phyloP scores from a whole-genome alignment of 1,139 yeast species.

The Protomyces gravidus region DNA sequence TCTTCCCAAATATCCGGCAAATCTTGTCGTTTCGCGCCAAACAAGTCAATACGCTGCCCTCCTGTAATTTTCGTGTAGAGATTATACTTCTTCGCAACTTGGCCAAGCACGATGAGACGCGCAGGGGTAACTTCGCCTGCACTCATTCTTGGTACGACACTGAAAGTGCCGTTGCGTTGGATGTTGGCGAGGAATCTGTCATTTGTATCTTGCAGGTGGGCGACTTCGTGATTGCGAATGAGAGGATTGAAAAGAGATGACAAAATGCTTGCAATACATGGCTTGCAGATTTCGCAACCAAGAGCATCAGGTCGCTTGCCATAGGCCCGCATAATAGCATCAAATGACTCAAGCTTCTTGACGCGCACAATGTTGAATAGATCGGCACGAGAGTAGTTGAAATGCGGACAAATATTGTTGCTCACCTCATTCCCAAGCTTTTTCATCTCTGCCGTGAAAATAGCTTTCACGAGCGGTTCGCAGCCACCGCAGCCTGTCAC shows the following conservation, averaged over 20 bases:
- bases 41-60: conserved; percentile 42
- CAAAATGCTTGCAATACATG: conserved; percentile 41
- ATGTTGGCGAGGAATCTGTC: conserved; percentile 42
- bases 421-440: conserved; percentile 40
- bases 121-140: conserved; percentile 43
- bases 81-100: conserved; percentile 40
- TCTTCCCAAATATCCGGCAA: conserved; percentile 41
- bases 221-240: conserved; percentile 38
- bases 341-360: conserved; percentile 38
- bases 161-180: conserved; percentile 42
- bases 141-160: conserved; percentile 42
- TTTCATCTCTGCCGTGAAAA: conserved; percentile 41
- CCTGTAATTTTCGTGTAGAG: conserved; percentile 43
- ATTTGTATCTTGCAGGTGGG: conserved; percentile 42
- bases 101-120: conserved; percentile 40
- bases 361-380: conserved; percentile 41
- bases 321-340: conserved; percentile 38
- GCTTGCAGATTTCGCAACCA: conserved; percentile 43
- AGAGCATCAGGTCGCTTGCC: conserved; percentile 38
- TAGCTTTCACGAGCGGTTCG: conserved; percentile 41
- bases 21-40: conserved; percentile 42
- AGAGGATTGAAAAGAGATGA: conserved; percentile 41
- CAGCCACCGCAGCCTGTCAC: conserved; percentile 44
- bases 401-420: conserved; percentile 40
- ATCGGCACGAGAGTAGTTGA: conserved; percentile 41